Percentiles rank a stretch among this genome's conserved stretches.
Conservation (phyloP, 768 basidiomycete genomes). For the Dictyophora rubrovolvata region DNA sequence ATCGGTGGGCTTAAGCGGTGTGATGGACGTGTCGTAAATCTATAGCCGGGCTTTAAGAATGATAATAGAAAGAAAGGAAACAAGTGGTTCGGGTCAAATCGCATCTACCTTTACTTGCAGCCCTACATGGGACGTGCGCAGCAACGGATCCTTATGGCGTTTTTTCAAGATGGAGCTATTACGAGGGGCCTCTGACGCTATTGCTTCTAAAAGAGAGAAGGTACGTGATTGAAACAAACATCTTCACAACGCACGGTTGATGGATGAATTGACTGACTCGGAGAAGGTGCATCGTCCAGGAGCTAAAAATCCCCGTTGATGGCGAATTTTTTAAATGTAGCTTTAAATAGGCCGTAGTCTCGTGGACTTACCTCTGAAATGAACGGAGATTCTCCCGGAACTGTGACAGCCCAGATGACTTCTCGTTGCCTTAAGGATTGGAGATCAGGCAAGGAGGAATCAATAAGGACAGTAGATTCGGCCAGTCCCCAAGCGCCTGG, state of each 20-base stretch:
- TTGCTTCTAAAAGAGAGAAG: neutral
- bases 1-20: conserved; percentile 49
- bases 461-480: conserved; percentile 17
- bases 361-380: conserved; percentile 18
- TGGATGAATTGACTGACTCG: neutral
- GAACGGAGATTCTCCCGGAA: conserved; percentile 64
- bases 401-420: conserved; percentile 62
- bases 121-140: conserved; percentile 47
- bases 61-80: conserved; percentile 1
- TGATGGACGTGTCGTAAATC: conserved; percentile 47
- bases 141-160: conserved; percentile 58
- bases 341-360: neutral
- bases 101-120: conserved; percentile 55
- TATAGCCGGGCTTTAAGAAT: conserved; percentile 19
- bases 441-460: conserved; percentile 7
- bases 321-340: neutral
- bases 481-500: conserved; percentile 72
- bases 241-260: neutral
- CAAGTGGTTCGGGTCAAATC: neutral
- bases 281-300: neutral
- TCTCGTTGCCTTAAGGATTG: conserved; percentile 48
- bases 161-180: neutral
- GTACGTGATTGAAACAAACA: neutral
- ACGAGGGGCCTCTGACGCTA: neutral
- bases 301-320: neutral